A percentile compares a stretch with the other conserved stretches of the same genome.
phyloP scores from a whole-genome alignment of 495 filamentous ascomycete species.

The Penicillium tannophilum region DNA sequence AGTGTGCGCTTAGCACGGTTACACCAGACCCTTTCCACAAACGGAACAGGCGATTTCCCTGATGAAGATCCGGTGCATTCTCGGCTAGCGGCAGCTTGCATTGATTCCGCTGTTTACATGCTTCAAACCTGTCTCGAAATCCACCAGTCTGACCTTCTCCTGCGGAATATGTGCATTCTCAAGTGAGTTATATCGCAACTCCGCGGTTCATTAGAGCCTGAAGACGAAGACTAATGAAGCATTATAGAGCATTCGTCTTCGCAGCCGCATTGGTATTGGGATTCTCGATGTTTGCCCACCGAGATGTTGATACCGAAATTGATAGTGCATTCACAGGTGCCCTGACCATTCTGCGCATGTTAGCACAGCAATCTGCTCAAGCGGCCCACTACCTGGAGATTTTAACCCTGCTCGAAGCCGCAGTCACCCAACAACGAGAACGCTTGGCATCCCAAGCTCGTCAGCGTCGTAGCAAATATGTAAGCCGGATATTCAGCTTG shows the following conservation, averaged over 20 bases:
- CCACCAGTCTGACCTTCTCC: slow-evolving; percentile 32
- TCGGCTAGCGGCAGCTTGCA: slow-evolving; percentile 36
- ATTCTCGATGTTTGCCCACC: slow-evolving; percentile 45
- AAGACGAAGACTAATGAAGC: background rate
- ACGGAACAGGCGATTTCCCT: slow-evolving; percentile 2
- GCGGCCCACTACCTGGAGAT: slow-evolving; percentile 46
- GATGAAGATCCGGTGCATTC: slow-evolving; percentile 40
- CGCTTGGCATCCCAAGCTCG: slow-evolving; percentile 31
- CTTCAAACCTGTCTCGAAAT: slow-evolving; percentile 44
- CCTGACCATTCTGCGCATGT: slow-evolving; percentile 33
- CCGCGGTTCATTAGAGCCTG: too few relatives aligned
- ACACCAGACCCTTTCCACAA: slow-evolving; percentile 27
- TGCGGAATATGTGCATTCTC: slow-evolving; percentile 42
- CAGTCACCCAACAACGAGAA: slow-evolving; percentile 38
- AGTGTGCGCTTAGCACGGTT: slow-evolving; percentile 39
- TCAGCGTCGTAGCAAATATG: slow-evolving; percentile 36
- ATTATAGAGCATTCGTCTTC: slow-evolving; percentile 43
- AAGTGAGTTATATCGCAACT: slow-evolving; percentile 26
- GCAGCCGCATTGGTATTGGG: slow-evolving; percentile 45
- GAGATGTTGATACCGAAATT: slow-evolving; percentile 32
- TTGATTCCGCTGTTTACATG: slow-evolving; percentile 47
- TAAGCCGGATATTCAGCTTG: slow-evolving; percentile 42
- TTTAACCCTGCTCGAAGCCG: slow-evolving; percentile 33
- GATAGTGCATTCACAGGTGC: slow-evolving; percentile 38
- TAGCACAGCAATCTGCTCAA: slow-evolving; percentile 40